phyloP scores from a whole-genome alignment of 495 filamentous ascomycete species.

The Clohesyomyces aquaticus region DNA sequence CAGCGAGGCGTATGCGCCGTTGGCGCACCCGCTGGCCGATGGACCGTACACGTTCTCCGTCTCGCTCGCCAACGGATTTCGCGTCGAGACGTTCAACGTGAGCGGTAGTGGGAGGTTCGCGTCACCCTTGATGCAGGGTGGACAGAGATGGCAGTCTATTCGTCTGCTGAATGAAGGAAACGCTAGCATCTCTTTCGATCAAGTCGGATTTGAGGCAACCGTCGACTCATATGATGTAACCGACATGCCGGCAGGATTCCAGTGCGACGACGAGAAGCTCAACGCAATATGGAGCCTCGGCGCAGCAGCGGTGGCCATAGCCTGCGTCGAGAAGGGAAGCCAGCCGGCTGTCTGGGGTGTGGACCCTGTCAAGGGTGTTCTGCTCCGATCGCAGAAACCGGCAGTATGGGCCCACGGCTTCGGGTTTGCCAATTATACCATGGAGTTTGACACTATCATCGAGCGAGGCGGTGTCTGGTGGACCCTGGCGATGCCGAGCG shows the following conservation, averaged over 20 bases:
- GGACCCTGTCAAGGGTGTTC: conserved; percentile 1
- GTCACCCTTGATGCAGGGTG: conserved; percentile 31
- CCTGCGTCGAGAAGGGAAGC: conserved; percentile 32
- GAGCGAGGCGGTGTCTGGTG: conserved; percentile 27
- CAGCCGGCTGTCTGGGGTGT: conserved; percentile 22
- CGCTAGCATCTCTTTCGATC: conserved; percentile 7
- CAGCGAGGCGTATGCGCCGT: background rate
- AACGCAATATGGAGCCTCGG: conserved; percentile 33
- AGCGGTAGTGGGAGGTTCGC: conserved; percentile 6
- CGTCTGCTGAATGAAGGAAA: conserved; percentile 36
- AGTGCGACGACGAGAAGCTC: conserved; percentile 15
- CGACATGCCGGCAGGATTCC: conserved; percentile 17
- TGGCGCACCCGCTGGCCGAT: background rate
- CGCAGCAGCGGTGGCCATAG: conserved; percentile 15
- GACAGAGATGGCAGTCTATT: conserved; percentile 33
- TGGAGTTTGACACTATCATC: conserved; percentile 34
- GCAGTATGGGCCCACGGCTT: conserved; percentile 13
- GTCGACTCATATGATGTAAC: background rate
- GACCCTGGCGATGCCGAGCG: no score
- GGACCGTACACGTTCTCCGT: background rate
- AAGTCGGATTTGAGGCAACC: conserved; percentile 20
- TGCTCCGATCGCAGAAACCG: background rate
- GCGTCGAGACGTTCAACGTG: conserved; percentile 28
- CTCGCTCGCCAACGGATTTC: background rate
- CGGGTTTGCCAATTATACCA: conserved; percentile 21